phyloP scores from a whole-genome alignment of 164 flowering plant genomes.

The Akebia trifoliata region DNA sequence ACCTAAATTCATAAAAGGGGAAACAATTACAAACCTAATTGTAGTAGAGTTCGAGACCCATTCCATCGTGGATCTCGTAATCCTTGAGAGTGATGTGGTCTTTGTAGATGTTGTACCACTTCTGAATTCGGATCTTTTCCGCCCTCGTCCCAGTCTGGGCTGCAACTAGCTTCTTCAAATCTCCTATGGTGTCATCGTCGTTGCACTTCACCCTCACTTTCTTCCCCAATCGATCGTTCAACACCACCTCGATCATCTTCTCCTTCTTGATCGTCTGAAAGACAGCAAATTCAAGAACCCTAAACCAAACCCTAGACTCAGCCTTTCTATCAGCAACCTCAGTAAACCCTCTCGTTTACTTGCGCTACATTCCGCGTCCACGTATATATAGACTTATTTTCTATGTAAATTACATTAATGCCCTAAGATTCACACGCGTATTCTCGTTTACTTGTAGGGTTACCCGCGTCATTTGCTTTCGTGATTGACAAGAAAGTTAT shows the following conservation, averaged over 20 bases:
- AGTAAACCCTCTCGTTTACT: too few relatives aligned
- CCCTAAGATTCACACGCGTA: too few relatives aligned
- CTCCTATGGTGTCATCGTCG: constrained; percentile 92
- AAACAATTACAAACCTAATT: constrained; percentile 41
- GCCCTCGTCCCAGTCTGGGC: constrained; percentile 83
- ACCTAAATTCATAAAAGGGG: too few relatives aligned
- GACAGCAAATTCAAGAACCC: background rate
- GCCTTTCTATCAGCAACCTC: too few relatives aligned
- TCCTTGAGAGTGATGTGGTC: constrained; percentile 90
- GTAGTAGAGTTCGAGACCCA: constrained; percentile 96
- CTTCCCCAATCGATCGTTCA: constrained; percentile 92
- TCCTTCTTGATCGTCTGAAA: background rate
- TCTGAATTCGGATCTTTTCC: constrained; percentile 83
- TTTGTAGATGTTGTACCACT: constrained; percentile 86
- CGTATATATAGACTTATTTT: too few relatives aligned
- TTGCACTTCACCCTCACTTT: constrained; percentile 93
- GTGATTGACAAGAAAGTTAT: too few relatives aligned
- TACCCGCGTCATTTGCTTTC: too few relatives aligned
- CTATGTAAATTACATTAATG: too few relatives aligned
- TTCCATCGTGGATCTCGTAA: constrained; percentile 93
- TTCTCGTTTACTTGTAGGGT: too few relatives aligned
- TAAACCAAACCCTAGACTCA: background rate
- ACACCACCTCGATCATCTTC: constrained; percentile 90
- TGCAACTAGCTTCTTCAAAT: constrained; percentile 89
- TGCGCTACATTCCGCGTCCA: too few relatives aligned